Base-by-base conservation (phyloP, 306 rosid species). In the Comarum palustre region DNA sequence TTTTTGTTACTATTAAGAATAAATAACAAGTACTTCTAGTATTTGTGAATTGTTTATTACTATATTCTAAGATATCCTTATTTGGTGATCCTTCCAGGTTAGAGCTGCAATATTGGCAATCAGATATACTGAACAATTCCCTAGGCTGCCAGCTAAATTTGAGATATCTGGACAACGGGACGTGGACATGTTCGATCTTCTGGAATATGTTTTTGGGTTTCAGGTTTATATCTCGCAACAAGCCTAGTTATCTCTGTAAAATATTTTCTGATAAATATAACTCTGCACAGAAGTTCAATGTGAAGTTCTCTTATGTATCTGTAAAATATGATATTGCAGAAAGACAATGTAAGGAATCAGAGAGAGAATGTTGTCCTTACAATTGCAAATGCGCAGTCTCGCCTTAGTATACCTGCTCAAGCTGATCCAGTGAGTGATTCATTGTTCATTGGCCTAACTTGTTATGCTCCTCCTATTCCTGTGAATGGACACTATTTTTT, bases 111-210 rank as follows among this genome's bases (percentile, higher is more conserved):
- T 84, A 78, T 88, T 90, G 69, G 89, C 98, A 66, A 84, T 94
- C 75, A 84, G 89, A 84, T 94, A 83, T 77, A 73, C 85, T 9
- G 97, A 89, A 73, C 94, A 86, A 74, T 89, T 87, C 67, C 97
- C 96, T 25, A 84, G 87, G 83, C 90, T 91, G 82, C 96, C 98
- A 75, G 52, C 85, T 80, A 87, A 84, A 63, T 88, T 81, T 80
- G 83, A 81, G 73, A 83, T 88, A 67, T 84, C 86, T 73, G 91
- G 92, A 81, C 86, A 78, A 51, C 85, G 97, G 79, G 91, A 82
- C 83, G 87, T 89, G 31, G 98, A 94, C 83, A 85, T 91, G 92
- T 94, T 94, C 72, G 97, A 94, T 79, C 96, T 91, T 76, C 79
- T 94, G 81, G 97, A 94, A 87, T 85, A 47, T 77, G 91, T 81